Evolutionary conservation across 257 asterid genomes (phyloP), one percentile per base, ranked within the genome.

Genomic region (Ehretia macrophylla): DNA sequence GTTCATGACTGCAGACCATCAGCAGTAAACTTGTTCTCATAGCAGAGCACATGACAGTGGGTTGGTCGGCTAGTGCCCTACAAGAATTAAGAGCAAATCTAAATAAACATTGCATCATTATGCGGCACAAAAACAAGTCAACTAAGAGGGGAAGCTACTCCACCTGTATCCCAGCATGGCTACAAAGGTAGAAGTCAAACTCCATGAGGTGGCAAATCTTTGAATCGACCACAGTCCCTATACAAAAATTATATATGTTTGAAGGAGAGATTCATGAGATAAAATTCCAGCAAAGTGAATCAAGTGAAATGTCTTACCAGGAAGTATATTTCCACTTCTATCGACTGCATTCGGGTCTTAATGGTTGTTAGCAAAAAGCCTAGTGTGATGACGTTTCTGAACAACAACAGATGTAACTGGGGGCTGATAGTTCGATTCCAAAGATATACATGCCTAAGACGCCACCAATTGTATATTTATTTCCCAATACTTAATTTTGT

Each of bases 161-260:
- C 38, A 92, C 97, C 95, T 88, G 90, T 54, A 92, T 86, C 51
- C 97, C 99, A 53, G 99, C 99, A 81, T 88, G 99, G 68, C 99
- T 92, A 72, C 99, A 92, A 13, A 92, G 94, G 65, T 92, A 92
- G 79, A 92, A 92, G 46, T 92, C 97, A 23, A 92, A 92, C 64
- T 92, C 99, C 0, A 97, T 88, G 0, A 97, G 99, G 55, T 92
- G 99, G 68, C 99, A 92, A 27, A 92, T 92, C 71, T 86, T 92
- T 0, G 96, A 84, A 62, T 92, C 97, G 0, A 92, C 99, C 21
- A 92, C 96, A 12, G 99, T 92, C n/a, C 99, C 99, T 92, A 82
- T 11, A 47, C 17, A 17, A 19, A 55, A n/a, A 46, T 27, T 27
- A 27, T 3, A 42, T 4, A 2, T 42, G 47, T 42, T 42, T 10